Conservation (phyloP, 768 basidiomycete genomes). For the Suillus variegatus region DNA sequence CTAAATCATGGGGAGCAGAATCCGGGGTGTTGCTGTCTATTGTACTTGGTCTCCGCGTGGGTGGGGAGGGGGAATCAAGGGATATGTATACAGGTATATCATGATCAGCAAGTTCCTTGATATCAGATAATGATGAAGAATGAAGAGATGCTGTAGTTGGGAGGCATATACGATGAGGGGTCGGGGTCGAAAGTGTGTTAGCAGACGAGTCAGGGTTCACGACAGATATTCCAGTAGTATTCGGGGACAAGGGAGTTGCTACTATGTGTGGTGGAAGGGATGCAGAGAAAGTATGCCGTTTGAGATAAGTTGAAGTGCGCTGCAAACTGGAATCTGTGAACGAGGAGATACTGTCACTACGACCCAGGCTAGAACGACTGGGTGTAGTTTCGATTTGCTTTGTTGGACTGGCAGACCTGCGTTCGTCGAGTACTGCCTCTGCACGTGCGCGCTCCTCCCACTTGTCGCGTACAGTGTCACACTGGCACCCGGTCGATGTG, state of each 20-base stretch:
- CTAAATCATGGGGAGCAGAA: constrained; percentile 20
- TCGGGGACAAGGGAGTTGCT: constrained; percentile 72
- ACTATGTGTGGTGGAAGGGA: constrained; percentile 70
- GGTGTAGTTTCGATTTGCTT: constrained; percentile 13
- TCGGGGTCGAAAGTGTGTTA: constrained; percentile 38
- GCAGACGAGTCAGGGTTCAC: constrained; percentile 53
- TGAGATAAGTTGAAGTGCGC: constrained; percentile 48
- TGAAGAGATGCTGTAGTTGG: constrained; percentile 43
- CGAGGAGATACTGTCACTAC: constrained; percentile 19
- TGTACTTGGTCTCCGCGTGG: constrained; percentile 40
- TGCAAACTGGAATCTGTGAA: constrained; percentile 17
- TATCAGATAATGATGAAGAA: constrained; percentile 34
- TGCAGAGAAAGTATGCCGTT: constrained; percentile 52
- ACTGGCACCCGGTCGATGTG: constrained; percentile 69
- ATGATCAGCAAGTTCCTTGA: constrained; percentile 28
- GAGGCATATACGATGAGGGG: constrained; percentile 60
- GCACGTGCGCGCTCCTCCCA: constrained; percentile 72
- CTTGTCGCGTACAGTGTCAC: constrained; percentile 68
- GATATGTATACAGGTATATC: constrained; percentile 17
- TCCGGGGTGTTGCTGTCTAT: constrained; percentile 32
- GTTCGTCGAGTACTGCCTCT: constrained; percentile 41
- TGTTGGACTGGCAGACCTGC: constrained; percentile 22
- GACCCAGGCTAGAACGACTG: constrained; percentile 8
- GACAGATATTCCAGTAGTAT: constrained; percentile 66
- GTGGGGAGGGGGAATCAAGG: constrained; percentile 18